Conservation (phyloP, 352 stramenopile species). For the Chrysophaeum taylorii region DNA sequence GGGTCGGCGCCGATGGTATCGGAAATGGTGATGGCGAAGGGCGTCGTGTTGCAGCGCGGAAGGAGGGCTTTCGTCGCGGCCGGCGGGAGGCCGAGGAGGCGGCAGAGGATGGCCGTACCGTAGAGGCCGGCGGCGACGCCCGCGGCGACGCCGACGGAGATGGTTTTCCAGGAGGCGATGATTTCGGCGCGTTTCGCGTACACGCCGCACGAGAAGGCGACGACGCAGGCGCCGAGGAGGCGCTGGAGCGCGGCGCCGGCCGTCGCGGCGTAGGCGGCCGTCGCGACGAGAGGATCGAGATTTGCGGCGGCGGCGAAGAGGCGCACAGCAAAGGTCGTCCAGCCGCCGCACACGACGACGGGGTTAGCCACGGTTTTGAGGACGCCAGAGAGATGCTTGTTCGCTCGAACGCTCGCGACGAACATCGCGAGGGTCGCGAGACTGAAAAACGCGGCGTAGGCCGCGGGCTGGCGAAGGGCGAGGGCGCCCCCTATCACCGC, state of each 20-base stretch:
- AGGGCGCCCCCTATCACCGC: background rate
- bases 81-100: background rate
- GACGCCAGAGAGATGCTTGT: too few species aligned
- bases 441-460: background rate
- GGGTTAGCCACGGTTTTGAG: too few species aligned
- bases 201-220: background rate
- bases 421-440: background rate
- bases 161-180: background rate
- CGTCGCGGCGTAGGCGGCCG: background rate
- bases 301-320: background rate
- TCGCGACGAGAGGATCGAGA: background rate
- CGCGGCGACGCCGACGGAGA: background rate
- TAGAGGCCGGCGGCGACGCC: slow-evolving; percentile 1
- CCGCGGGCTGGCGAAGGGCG: background rate
- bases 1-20: background rate
- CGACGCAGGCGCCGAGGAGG: background rate
- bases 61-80: background rate
- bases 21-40: background rate
- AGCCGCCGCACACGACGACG: background rate
- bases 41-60: slow-evolving; percentile 1
- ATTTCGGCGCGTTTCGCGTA: background rate
- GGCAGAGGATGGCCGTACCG: background rate
- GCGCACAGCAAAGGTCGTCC: background rate
- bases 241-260: background rate
- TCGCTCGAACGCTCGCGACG: too few species aligned